Evolutionary conservation across 306 rosid genomes (phyloP), one percentile per base, ranked within the genome.

Genomic region (Psophocarpus tetragonolobus): DNA sequence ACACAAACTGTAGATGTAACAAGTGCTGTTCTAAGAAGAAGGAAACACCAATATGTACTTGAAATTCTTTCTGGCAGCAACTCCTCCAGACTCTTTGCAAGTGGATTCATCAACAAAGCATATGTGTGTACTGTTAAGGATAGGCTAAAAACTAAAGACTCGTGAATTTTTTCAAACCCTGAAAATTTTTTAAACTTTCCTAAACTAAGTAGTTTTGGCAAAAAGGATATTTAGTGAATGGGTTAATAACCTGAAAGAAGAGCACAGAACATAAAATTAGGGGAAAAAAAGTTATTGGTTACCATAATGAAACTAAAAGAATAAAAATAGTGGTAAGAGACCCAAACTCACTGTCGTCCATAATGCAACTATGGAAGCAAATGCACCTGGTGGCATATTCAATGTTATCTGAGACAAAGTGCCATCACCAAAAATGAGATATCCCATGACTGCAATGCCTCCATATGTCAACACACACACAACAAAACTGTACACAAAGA

Each of bases 31-130:
- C 93, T 84, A 18, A 92, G 71, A 70, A 85, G 84, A 75, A 92
- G 44, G 80, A 41, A 87, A 68, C 94, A 87, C 93, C 91, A 82
- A 63, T 29, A 51, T 57, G 63, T 85, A 27, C 57, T 65, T 45
- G 93, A 51, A 71, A 88, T 70, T 71, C 82, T 53, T 2, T 60
- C 21, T 0, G 94, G 93, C 14, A 92, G 85, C 82, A 92, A 88
- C 88, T 92, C 97, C 83, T 92, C 97, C 26, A 92, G 71, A 81
- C 97, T 85, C 83, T 94, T 88, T 79, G 94, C 94, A 82, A 92
- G 75, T 6, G 97, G 94, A 73, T 92, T 92, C 88, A 92, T 80
- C 82, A 92, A 42, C 69, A 92, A 75, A 7, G 97, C 91, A 90
- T 78, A 92, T 65, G 35, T 91, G 83, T 74, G 74, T 36, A 87